A percentile compares a stretch with the other conserved stretches of the same genome.
Conservation (phyloP, 2,329 filamentous ascomycete species). For the Alternaria metachromatica region DNA sequence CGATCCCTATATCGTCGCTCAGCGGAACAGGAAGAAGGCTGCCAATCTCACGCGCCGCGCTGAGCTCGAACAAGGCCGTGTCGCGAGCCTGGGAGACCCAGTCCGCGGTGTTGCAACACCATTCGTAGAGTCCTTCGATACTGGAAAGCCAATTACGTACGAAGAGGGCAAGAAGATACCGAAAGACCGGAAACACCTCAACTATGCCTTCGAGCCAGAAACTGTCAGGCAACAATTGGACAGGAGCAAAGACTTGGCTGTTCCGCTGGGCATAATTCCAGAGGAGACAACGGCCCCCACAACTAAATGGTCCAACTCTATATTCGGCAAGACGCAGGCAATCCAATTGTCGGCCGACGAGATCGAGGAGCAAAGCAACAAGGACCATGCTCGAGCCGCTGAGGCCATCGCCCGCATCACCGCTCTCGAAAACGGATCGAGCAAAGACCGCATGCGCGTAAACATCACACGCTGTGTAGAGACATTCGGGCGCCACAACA, state of each 20-base stretch:
- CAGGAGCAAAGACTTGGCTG: constrained; percentile 72
- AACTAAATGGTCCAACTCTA: constrained; percentile 13
- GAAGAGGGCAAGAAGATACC: constrained; percentile 28
- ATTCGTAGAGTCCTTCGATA: constrained; percentile 83
- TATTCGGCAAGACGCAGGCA: constrained; percentile 4
- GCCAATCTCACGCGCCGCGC: constrained; percentile 79
- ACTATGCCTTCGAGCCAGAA: constrained; percentile 73
- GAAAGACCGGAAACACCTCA: constrained; percentile 61
- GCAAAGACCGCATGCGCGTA: constrained; percentile 77
- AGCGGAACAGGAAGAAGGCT: constrained; percentile 81
- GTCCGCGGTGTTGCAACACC: constrained; percentile 79
- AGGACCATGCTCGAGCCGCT: constrained; percentile 69
- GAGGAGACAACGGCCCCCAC: constrained; percentile 2
- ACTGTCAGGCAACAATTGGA: constrained; percentile 72
- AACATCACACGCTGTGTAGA: constrained; percentile 87
- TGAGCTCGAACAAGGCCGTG: constrained; percentile 70
- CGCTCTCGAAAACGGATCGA: constrained; percentile 75
- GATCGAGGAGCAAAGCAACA: constrained; percentile 26
- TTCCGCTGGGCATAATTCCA: constrained; percentile 53
- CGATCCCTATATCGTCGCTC: constrained; percentile 83
- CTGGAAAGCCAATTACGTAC: constrained; percentile 52
- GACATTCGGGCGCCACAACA: constrained; percentile 89
- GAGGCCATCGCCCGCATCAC: constrained; percentile 83
- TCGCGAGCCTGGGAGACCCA: constrained; percentile 74
- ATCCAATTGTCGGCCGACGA: constrained; percentile 26